Conservation (phyloP, 129 eudicot species). For the Helichrysum umbraculigerum region DNA sequence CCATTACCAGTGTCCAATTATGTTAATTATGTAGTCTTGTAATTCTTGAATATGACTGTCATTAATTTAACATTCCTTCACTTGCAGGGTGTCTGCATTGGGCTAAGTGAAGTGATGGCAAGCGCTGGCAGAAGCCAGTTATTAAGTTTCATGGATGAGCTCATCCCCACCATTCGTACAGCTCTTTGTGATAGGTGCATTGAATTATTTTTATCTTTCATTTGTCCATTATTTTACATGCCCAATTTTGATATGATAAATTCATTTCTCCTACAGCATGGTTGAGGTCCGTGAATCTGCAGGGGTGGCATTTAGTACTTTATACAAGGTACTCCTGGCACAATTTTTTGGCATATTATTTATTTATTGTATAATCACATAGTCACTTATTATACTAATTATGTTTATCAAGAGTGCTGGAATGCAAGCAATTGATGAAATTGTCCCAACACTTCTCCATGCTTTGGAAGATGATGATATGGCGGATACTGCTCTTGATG, state of each 20-base stretch:
- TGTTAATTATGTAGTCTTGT: not conserved
- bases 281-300: constrained; percentile 97
- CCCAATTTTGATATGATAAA: not conserved
- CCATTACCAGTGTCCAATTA: not conserved
- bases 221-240: not conserved
- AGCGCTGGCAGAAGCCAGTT: constrained; percentile 95
- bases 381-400: not conserved
- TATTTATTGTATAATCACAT: not conserved
- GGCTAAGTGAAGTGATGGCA: constrained; percentile 99
- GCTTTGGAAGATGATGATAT: constrained; percentile 92
- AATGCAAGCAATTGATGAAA: constrained; percentile 98
- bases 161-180: constrained; percentile 91
- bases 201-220: not conserved
- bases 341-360: not conserved
- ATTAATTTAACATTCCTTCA: not conserved
- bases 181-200: constrained; percentile 97
- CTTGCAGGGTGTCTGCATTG: constrained; percentile 93
- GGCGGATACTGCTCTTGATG: constrained; percentile 98
- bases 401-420: constrained; percentile 76
- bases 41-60: not conserved
- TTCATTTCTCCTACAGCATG: constrained; percentile 39
- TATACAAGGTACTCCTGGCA: constrained; percentile 70
- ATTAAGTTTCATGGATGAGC: constrained; percentile 75
- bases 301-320: constrained; percentile 90
- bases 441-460: constrained; percentile 92